Conservation (phyloP, 257 asterid genomes). For the Plantago elongata region DNA sequence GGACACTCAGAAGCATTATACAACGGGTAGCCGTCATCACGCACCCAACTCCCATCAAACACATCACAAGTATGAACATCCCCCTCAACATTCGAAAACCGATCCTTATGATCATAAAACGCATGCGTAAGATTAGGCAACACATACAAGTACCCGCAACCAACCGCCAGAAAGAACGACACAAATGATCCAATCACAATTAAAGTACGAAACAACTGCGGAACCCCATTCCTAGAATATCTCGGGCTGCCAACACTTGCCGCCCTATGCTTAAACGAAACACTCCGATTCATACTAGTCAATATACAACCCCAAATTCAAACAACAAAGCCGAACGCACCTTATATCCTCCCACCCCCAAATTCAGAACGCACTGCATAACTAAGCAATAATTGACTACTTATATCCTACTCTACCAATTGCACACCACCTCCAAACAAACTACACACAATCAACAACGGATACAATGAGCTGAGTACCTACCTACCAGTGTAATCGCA, state of each 20-base stretch:
- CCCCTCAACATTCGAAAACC: conserved; percentile 27
- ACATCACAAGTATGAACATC: conserved; percentile 41
- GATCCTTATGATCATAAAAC: conserved; percentile 35
- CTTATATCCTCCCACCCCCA: neutral
- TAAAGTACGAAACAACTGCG: conserved; percentile 29
- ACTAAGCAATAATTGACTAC: no score
- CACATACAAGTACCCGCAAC: conserved; percentile 57
- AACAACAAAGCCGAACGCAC: conserved; percentile 14
- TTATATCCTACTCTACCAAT: no score
- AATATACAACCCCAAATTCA: conserved; percentile 16
- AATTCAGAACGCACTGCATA: no score
- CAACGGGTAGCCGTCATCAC: conserved; percentile 49
- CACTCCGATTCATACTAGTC: conserved; percentile 39
- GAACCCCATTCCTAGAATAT: conserved; percentile 38
- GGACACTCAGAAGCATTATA: conserved; percentile 78
- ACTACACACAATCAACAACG: no score
- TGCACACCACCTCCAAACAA: no score
- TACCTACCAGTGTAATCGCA: no score
- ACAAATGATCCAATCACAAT: conserved; percentile 41
- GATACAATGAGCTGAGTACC: no score
- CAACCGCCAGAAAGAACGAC: conserved; percentile 48
- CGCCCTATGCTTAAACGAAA: conserved; percentile 54
- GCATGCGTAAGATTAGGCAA: conserved; percentile 55
- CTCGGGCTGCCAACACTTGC: conserved; percentile 45
- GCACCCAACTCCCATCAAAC: conserved; percentile 63